Conservation (phyloP, 441 rosid genomes). For the Breynia disticha region DNA sequence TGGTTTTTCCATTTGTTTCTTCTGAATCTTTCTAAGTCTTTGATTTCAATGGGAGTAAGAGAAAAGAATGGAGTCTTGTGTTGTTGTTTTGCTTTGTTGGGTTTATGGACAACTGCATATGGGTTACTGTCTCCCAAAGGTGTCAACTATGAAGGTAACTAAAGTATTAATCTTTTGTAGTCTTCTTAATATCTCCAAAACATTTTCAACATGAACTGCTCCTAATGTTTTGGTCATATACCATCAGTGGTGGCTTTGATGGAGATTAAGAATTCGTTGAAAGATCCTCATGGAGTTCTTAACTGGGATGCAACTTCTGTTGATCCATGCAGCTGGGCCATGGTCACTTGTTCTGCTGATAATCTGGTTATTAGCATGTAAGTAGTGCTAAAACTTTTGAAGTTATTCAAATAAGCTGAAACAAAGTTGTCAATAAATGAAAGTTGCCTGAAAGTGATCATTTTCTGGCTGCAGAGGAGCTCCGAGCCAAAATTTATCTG, state of each 20-base stretch:
- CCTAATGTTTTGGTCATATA: slow-evolving; percentile 6
- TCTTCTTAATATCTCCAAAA: background rate
- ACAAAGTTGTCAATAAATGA: background rate
- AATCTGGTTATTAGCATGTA: slow-evolving; percentile 72
- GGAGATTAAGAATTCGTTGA: slow-evolving; percentile 45
- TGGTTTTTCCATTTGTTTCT: slow-evolving; percentile 14
- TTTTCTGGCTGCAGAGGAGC: slow-evolving; percentile 54
- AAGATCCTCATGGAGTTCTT: slow-evolving; percentile 77
- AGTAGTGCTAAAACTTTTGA: slow-evolving; percentile 18
- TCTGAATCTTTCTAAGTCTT: background rate
- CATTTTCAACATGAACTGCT: background rate
- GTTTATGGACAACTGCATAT: slow-evolving; percentile 34
- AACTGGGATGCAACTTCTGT: slow-evolving; percentile 85
- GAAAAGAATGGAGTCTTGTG: slow-evolving; percentile 19
- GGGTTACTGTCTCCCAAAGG: slow-evolving; percentile 86
- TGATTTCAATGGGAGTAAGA: slow-evolving; percentile 28
- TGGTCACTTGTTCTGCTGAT: slow-evolving; percentile 75
- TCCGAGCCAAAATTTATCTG: slow-evolving; percentile 87
- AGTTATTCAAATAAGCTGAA: slow-evolving; percentile 1
- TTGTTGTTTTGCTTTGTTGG: slow-evolving; percentile 27
- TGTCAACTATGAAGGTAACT: slow-evolving; percentile 83
- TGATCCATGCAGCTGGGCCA: slow-evolving; percentile 96
- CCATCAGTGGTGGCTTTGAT: slow-evolving; percentile 73
- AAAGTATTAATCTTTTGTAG: too few relatives aligned
- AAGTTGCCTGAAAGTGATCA: background rate